Base-by-base conservation (phyloP, 495 filamentous ascomycete species). In the Penicillium longicatenatum region DNA sequence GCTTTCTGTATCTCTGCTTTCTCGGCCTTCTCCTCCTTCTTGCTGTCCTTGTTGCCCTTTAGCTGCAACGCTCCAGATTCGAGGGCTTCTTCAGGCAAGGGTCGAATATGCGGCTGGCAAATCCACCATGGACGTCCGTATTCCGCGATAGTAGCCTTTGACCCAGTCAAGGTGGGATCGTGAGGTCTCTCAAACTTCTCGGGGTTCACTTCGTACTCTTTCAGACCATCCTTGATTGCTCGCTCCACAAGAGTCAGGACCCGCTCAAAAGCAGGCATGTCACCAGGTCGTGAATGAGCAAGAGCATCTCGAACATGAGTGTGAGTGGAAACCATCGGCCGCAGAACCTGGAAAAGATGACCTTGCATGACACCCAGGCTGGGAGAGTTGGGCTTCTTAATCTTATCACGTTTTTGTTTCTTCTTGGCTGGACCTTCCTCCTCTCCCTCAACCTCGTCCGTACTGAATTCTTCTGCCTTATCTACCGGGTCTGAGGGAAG, bases 321-420 rank as follows among this genome's bases (percentile, higher is more conserved):
- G 68, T 97, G 89, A 33, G 74, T 80, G 0, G 85, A 74, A 39
- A 98, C 83, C 47, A 98, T 83, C 3, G 92, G 82, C 5, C 93
- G 85, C 9, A 97, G 85, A 22, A 99, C 80, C 67, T 96, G 89
- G 78, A 99, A 99, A 35, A 97, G 82, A 72, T 99, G 94, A 4
- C 89, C 82, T 68, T 97, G 93, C 78, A 99, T 89, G 30, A 85
- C 85, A n/a, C 82, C 77, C 22, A 95, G 76, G 63, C 91, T 97
- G 7, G 92, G 84, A 26, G 87, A 86, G 14, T 74, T 73, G 24
- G 68, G 55, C 49, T 72, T 75, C 61, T 83, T 47, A 31, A 73
- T 61, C 65, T 80, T 81, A 41, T 75, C 69, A 20, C 79, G 75
- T 66, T 85, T 86, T 59, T 85, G 84, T 65, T 85, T 89, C 71